Evolutionary conservation across 2,329 filamentous ascomycete genomes (phyloP).

Genomic region (Cytospora piceicola): DNA sequence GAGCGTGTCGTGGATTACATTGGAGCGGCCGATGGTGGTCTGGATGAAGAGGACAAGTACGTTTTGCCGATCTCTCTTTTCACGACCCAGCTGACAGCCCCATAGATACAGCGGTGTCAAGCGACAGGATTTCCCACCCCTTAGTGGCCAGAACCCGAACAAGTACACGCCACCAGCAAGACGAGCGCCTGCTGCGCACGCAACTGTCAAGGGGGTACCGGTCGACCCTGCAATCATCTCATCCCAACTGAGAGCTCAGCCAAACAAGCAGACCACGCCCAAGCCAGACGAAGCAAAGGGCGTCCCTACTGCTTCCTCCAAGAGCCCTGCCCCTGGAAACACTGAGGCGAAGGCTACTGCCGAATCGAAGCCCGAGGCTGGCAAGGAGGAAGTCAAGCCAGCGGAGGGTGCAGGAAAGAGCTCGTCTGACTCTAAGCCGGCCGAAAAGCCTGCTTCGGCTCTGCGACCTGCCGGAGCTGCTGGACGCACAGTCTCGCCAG

Average conservation of each 20-base stretch:
- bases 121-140: slow-evolving; percentile 74
- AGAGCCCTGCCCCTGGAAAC: slow-evolving; percentile 34
- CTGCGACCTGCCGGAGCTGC: slow-evolving; percentile 41
- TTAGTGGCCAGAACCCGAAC: slow-evolving; percentile 56
- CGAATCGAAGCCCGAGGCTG: slow-evolving; percentile 35
- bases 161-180: slow-evolving; percentile 92
- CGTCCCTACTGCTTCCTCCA: slow-evolving; percentile 30
- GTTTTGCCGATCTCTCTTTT: slow-evolving; percentile 36
- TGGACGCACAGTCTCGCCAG: slow-evolving; percentile 47
- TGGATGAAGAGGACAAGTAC: slow-evolving; percentile 92
- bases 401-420: slow-evolving; percentile 38
- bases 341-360: slow-evolving; percentile 40
- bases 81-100: slow-evolving; percentile 32
- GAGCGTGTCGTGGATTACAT: slow-evolving; percentile 76
- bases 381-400: slow-evolving; percentile 38
- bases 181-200: slow-evolving; percentile 74
- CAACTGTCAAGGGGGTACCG: slow-evolving; percentile 75
- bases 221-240: slow-evolving; percentile 91
- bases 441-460: slow-evolving; percentile 29
- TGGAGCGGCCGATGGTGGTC: slow-evolving; percentile 66
- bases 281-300: slow-evolving; percentile 45
- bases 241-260: slow-evolving; percentile 66
- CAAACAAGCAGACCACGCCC: slow-evolving; percentile 46
- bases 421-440: slow-evolving; percentile 32
- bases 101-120: slow-evolving; percentile 83